Evolutionary conservation across 495 filamentous ascomycete species (phyloP), one percentile per base, ranked within the genome.

Genomic region (Beverwykella pulmonaria): DNA sequence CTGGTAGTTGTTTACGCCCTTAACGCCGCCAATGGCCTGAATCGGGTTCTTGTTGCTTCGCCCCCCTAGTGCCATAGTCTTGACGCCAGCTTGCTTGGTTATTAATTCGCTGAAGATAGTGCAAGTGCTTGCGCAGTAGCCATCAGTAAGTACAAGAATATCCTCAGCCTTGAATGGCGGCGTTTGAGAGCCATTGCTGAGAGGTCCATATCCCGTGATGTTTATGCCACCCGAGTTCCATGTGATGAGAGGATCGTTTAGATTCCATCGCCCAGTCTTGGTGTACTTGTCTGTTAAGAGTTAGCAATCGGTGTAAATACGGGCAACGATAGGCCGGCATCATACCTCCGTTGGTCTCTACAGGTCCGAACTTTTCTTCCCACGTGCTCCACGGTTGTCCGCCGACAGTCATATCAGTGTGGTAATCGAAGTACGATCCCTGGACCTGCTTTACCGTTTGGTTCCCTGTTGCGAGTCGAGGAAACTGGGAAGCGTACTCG

Each of bases 91-190:
- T 68, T 83, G 79, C 59, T 81, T 75, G 2, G 80, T 77, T 74
- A 89, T 79, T 46, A 87, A 77, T 44, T 85, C 81, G 48, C 76
- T 74, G 74, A 88, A 85, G 64, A 88, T 74, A 4, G 83, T 82
- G 76, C 87, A 90, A 1, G 86, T 87, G 2, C 84, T 88, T 27
- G 81, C 83, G 75, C 88, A 90, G 67, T 81, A 81, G 48, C 88
- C 87, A 72, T 90, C 86, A 26, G 69, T 69, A 50, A 77, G 63
- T 26, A 77, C 54, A 19, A 76, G 66, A 53, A 77, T 75, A 61
- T 77, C 68, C 10, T 73, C 71, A 10, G 71, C 50, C n/a, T 63
- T 64, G 66, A 65, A 74, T 14, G 32, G 22, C n/a, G 41, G 56
- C 34, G 27, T 34, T 52, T 68, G 17, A 15, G 81, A 81, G 39